Base-by-base conservation (phyloP, 352 stramenopile genomes). In the Phytophthora chlamydospora region DNA sequence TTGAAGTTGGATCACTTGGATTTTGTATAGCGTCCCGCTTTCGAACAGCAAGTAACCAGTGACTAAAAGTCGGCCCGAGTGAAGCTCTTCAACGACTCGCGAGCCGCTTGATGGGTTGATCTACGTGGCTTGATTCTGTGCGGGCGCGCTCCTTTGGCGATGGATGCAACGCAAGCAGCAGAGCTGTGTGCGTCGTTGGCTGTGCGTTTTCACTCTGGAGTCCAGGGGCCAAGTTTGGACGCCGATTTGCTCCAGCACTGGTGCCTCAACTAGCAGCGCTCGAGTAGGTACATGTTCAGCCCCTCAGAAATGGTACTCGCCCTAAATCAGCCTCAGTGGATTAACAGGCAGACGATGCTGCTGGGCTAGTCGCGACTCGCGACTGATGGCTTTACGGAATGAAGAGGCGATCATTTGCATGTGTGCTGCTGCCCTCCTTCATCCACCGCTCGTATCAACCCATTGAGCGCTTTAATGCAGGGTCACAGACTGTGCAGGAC, bases 1-100 rank as follows among this genome's bases (percentile, higher is more conserved):
- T 55, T 55, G 47, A 55, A 55, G 47, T 55, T 44, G 33, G 32
- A 9, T 48, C 12, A 21, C 41, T 34, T 48, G 21, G 19, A 17
- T 19, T 48, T 48, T 48, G 19, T 48, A 48, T 16, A 1, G n/a
- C n/a, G n/a, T n/a, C n/a, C n/a, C n/a, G 27, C 12, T 7, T 50
- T 27, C 46, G 46, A 38, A 44, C 47, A 55, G 47, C 47, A 50
- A 50, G 40, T 31, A 10, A 31, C 16, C 17, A 21, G 17, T 19
- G 17, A 29, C 39, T 44, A 45, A 29, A 31, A 4, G 39, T 13
- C 41, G 41, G 31, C n/a, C 5, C 40, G 27, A 50, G 43, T 11
- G 16, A 38, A 38, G 13, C 12, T 16, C 29, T 52, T 52, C 45
- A 52, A 52, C 40, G 40, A 29, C 38, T 44, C 38, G 7, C 13